A percentile compares a stretch with the other conserved stretches of the same genome.
phyloP scores from a whole-genome alignment of 73 alveolate species.

The Paramecium octaurelia region DNA sequence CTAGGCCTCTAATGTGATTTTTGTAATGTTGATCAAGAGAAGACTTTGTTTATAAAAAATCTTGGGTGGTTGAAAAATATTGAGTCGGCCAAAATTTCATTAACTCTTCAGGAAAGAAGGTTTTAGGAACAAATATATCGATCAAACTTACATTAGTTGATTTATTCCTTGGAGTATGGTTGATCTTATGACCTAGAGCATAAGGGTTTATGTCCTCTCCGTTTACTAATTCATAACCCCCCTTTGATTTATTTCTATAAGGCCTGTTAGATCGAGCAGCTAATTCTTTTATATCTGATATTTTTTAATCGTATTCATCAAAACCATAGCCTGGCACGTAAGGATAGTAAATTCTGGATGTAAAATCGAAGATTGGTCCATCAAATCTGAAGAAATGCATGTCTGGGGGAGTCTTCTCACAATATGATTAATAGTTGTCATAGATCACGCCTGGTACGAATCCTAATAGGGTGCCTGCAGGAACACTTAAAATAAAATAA shows the following conservation, averaged over 20 bases:
- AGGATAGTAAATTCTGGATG: not conserved
- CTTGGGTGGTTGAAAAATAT: not conserved
- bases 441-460: constrained; percentile 6
- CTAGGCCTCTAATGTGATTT: constrained; percentile 7
- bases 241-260: not conserved
- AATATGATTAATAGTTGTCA: not conserved
- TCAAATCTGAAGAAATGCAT: constrained; percentile 42
- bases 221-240: not conserved
- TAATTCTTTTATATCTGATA: not conserved
- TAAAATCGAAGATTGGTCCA: constrained; percentile 1
- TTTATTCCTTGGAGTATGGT: constrained; percentile 55
- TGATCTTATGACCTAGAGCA: constrained; percentile 54
- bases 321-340: not conserved
- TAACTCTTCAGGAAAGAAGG: constrained; percentile 40
- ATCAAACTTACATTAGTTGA: constrained; percentile 53
- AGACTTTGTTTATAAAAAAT: not conserved
- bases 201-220: constrained; percentile 45
- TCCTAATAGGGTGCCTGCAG: constrained; percentile 33
- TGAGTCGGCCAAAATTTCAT: constrained; percentile 54
- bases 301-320: not conserved
- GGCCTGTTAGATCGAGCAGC: not conserved
- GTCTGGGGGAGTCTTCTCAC: constrained; percentile 25
- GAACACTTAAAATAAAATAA: not conserved
- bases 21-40: constrained; percentile 4
- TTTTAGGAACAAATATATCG: constrained; percentile 47